phyloP scores from a whole-genome alignment of 2,329 filamentous ascomycete genomes.

The Penicillium sp. region DNA sequence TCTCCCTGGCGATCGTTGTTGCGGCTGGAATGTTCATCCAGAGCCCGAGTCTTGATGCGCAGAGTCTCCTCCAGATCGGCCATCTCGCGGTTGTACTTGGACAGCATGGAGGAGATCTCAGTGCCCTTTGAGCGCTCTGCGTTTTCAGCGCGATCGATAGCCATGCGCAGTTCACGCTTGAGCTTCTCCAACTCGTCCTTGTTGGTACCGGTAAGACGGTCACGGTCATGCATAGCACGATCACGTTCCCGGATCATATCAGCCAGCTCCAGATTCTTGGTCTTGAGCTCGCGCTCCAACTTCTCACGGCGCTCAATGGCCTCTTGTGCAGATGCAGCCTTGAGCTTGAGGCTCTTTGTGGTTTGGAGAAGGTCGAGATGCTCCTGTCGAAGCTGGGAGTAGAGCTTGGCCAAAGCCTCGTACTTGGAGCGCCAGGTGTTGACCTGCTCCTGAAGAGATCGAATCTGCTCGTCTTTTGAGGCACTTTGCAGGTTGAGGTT shows the following conservation, averaged over 20 bases:
- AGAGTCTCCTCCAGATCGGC: constrained; percentile 93
- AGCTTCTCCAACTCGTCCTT: constrained; percentile 94
- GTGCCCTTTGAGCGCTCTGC: constrained; percentile 90
- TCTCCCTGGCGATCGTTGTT: constrained; percentile 80
- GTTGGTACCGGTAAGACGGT: constrained; percentile 79
- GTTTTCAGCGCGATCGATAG: constrained; percentile 87
- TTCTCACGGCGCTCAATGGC: constrained; percentile 94
- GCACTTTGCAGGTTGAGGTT: constrained; percentile 82
- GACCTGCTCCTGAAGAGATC: constrained; percentile 90
- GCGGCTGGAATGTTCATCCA: constrained; percentile 81
- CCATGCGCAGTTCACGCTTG: constrained; percentile 89
- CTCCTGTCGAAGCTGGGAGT: constrained; percentile 92
- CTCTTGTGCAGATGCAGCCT: constrained; percentile 95
- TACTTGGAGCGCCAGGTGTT: constrained; percentile 98
- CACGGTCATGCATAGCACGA: constrained; percentile 88
- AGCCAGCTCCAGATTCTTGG: constrained; percentile 96
- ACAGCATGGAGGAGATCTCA: constrained; percentile 89
- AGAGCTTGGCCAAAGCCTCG: constrained; percentile 92
- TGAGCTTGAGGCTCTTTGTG: constrained; percentile 93
- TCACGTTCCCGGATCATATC: constrained; percentile 99
- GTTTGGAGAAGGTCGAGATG: constrained; percentile 93
- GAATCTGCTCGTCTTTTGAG: constrained; percentile 93
- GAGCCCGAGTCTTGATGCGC: constrained; percentile 74
- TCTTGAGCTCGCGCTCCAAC: constrained; percentile 96
- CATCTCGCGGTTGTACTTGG: constrained; percentile 97